Evolutionary conservation across 495 filamentous ascomycete genomes (phyloP).

Genomic region (Neurospora sp.): DNA sequence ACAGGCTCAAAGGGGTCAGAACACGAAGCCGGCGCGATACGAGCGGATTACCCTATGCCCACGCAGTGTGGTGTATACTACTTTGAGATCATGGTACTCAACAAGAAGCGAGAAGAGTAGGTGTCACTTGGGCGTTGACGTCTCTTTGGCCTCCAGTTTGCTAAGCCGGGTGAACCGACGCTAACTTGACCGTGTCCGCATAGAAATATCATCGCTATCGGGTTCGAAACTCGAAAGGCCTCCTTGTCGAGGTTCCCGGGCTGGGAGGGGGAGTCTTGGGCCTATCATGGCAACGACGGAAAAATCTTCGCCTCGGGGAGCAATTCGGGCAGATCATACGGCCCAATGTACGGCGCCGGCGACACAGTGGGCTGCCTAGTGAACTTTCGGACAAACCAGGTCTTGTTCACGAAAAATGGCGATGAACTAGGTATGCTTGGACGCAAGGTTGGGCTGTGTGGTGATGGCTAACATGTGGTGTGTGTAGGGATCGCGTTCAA

Average conservation of each 20-base stretch:
- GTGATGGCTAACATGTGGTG: constrained; percentile 8
- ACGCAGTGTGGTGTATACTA: constrained; percentile 90
- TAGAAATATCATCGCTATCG: constrained; percentile 73
- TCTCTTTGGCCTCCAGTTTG: not conserved
- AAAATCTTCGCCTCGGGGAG: constrained; percentile 68
- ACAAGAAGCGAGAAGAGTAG: constrained; percentile 80
- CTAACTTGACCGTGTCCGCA: constrained; percentile 13
- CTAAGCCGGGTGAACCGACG: not conserved
- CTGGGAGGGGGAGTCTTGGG: constrained; percentile 95
- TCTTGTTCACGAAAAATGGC: constrained; percentile 95
- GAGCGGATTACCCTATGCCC: constrained; percentile 87
- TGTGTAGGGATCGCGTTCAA: constrained; percentile 65
- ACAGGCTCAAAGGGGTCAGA: constrained; percentile 36
- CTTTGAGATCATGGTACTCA: constrained; percentile 83
- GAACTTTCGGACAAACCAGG: constrained; percentile 79
- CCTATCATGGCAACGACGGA: constrained; percentile 95
- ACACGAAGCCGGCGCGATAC: constrained; percentile 75
- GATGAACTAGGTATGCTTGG: constrained; percentile 53
- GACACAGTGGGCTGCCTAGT: constrained; percentile 90
- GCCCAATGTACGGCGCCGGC: constrained; percentile 53
- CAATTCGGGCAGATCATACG: constrained; percentile 61
- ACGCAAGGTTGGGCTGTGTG: not conserved
- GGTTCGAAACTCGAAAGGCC: constrained; percentile 69
- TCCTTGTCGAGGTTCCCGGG: constrained; percentile 76
- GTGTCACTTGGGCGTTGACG: constrained; percentile 20